These are phyloP conservation scores for Lipomyces chichibuensis DNA, from an alignment of 805 yeast species.

Conservation along the genomic window DNA sequence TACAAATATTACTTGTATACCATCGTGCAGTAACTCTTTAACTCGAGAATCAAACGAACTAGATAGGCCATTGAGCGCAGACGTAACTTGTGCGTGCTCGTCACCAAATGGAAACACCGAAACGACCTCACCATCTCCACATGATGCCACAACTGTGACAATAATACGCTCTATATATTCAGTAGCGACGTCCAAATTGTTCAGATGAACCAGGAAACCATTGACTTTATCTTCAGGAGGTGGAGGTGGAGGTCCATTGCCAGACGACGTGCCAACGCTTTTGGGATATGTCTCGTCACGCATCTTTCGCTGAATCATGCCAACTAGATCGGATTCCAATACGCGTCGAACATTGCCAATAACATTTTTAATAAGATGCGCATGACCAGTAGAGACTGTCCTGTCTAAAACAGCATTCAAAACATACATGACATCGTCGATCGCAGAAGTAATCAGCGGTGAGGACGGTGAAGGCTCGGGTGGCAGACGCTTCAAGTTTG, in stretches of 20 bases:
- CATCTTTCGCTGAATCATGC: conserved; percentile 56
- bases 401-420: conserved; percentile 68
- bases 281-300: conserved; percentile 49
- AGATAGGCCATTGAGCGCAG: conserved; percentile 37
- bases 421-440: conserved; percentile 81
- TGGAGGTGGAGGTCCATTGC: conserved; percentile 17
- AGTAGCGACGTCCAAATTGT: conserved; percentile 68
- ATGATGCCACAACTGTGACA: conserved; percentile 42
- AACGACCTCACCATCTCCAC: conserved; percentile 35
- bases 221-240: conserved; percentile 36
- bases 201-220: conserved; percentile 65
- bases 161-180: conserved; percentile 60
- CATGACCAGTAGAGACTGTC: conserved; percentile 72
- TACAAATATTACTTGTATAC: conserved; percentile 49
- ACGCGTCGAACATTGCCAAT: conserved; percentile 60
- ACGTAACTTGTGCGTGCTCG: conserved; percentile 34
- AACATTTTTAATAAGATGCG: conserved; percentile 56
- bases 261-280: conserved; percentile 19
- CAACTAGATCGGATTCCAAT: conserved; percentile 65
- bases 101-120: conserved; percentile 39
- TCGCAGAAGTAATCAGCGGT: conserved; percentile 66
- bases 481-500: conserved; percentile 52
- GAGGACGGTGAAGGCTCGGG: conserved; percentile 53
- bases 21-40: conserved; percentile 50
- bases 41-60: conserved; percentile 44